phyloP scores from a whole-genome alignment of 768 basidiomycete genomes.

The Mycena galopus region DNA sequence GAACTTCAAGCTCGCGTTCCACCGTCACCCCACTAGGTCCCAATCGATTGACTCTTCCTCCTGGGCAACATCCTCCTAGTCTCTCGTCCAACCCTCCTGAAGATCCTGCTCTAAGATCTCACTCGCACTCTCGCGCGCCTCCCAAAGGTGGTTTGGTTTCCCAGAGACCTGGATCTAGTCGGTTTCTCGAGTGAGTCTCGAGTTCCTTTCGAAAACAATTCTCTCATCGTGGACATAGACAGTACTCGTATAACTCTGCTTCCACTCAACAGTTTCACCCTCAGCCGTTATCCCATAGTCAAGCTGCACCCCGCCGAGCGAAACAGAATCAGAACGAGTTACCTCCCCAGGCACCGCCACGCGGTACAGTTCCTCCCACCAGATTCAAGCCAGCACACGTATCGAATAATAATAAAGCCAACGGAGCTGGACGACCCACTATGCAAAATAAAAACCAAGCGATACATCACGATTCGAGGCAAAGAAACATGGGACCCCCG shows the following conservation, averaged over 20 bases:
- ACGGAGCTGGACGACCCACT: slow-evolving; percentile 22
- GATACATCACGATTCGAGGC: slow-evolving; percentile 39
- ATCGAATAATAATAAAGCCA: slow-evolving; percentile 29
- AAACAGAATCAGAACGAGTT: slow-evolving; percentile 42
- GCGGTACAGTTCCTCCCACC: slow-evolving; percentile 31
- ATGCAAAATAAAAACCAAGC: slow-evolving; percentile 26
- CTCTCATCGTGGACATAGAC: slow-evolving; percentile 53
- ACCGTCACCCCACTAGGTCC: slow-evolving; percentile 69
- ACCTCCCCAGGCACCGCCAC: slow-evolving; percentile 39
- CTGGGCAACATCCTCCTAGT: slow-evolving; percentile 66
- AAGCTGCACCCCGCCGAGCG: slow-evolving; percentile 54
- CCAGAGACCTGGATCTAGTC: slow-evolving; percentile 64
- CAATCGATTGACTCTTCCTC: slow-evolving; percentile 76
- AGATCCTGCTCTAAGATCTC: slow-evolving; percentile 25
- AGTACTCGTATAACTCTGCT: slow-evolving; percentile 74
- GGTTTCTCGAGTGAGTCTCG: slow-evolving; percentile 60
- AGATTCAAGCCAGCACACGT: slow-evolving; percentile 44
- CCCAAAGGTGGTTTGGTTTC: slow-evolving; percentile 39
- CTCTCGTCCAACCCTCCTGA: slow-evolving; percentile 48
- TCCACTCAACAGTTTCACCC: slow-evolving; percentile 56
- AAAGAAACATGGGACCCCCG: slow-evolving; percentile 64
- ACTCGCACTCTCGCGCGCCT: slow-evolving; percentile 42
- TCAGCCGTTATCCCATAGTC: slow-evolving; percentile 57
- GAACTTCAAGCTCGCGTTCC: slow-evolving; percentile 74
- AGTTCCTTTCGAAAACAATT: slow-evolving; percentile 16